A percentile compares a stretch with the other conserved stretches of the same genome.
phyloP scores from a whole-genome alignment of 2,329 filamentous ascomycete genomes.

The Cladosporium sp. region DNA sequence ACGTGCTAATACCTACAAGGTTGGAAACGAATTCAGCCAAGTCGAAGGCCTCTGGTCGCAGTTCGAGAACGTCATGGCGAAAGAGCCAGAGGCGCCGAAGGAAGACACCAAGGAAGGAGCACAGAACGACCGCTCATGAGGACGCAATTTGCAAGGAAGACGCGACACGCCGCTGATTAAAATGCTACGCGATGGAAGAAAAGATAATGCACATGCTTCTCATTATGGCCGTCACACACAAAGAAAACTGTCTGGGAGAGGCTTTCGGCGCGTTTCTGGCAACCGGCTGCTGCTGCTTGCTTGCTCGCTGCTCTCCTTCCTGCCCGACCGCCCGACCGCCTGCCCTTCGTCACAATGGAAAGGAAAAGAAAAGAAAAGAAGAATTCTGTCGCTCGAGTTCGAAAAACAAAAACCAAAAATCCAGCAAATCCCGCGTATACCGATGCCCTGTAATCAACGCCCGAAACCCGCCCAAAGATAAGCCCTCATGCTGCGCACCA shows the following conservation, averaged over 20 bases:
- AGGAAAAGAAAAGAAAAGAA: background rate
- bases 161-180: background rate
- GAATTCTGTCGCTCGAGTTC: background rate
- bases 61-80: constrained; percentile 93
- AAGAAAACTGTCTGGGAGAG: constrained; percentile 8
- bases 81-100: constrained; percentile 43
- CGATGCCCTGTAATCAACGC: constrained; percentile 11
- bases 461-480: constrained; percentile 10
- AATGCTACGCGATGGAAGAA: background rate
- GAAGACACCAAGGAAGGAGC: constrained; percentile 26
- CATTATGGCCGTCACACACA: constrained; percentile 11
- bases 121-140: constrained; percentile 8
- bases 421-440: background rate
- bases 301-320: background rate
- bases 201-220: constrained; percentile 11
- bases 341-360: constrained; percentile 1
- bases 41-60: constrained; percentile 96
- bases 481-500: constrained; percentile 10
- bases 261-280: constrained; percentile 11
- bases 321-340: background rate
- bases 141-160: background rate
- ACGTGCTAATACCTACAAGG: constrained; percentile 17
- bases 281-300: background rate
- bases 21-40: constrained; percentile 95
- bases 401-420: constrained; percentile 3